Conservation (phyloP, 2,329 filamentous ascomycete genomes). For the Phialophora macrospora region DNA sequence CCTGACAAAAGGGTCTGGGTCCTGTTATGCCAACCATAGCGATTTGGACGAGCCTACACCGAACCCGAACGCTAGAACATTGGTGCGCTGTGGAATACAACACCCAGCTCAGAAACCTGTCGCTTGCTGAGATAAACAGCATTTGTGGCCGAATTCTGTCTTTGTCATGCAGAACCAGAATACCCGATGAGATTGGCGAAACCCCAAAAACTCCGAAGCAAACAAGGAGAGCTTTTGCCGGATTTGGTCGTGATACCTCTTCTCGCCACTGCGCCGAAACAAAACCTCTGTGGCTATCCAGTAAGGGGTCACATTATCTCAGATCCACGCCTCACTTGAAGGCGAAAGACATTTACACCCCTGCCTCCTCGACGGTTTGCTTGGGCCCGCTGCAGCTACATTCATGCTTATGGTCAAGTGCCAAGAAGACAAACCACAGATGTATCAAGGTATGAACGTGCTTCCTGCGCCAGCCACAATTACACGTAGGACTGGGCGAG, state of each 20-base stretch:
- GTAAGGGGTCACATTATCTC: not conserved
- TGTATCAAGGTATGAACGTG: not conserved
- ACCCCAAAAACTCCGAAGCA: not conserved
- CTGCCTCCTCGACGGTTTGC: not conserved
- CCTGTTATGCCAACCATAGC: constrained; percentile 10
- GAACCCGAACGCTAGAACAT: not conserved
- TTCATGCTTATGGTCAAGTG: not conserved
- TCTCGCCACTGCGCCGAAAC: not conserved
- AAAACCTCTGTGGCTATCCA: not conserved
- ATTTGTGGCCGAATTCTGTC: no score
- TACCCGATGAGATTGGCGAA: constrained; percentile 5
- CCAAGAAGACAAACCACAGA: not conserved
- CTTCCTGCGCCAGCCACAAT: not conserved
- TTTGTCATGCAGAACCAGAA: not conserved
- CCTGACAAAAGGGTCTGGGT: constrained; percentile 12
- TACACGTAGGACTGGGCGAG: not conserved
- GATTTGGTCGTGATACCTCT: not conserved
- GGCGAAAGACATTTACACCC: not conserved
- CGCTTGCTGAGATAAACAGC: not conserved
- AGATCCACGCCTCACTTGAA: not conserved
- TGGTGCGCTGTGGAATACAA: not conserved
- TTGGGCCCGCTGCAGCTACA: not conserved
- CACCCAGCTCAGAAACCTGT: not conserved
- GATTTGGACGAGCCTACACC: not conserved
- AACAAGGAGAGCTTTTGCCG: not conserved